Evolutionary conservation across 208 protist genomes (phyloP), one percentile per base, ranked within the genome.

Genomic region (Vickermania spadyakhi): DNA sequence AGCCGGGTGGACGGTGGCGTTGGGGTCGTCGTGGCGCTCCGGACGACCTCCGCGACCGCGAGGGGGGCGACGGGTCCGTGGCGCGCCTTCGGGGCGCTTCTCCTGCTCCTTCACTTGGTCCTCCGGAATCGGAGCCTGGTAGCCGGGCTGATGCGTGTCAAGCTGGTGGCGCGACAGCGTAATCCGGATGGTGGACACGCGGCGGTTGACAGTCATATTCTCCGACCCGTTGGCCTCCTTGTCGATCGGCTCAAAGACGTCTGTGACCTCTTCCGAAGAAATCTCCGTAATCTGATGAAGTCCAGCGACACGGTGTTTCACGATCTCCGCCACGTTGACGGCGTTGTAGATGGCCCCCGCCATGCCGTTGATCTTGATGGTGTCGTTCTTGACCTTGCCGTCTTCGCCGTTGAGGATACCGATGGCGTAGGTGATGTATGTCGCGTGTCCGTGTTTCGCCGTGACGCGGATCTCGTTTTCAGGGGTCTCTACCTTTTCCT

Each of bases 201-300:
- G 89, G 64, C 81, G 84, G 67, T 90, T 81, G 51, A 89, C 72
- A 22, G 77, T 72, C 30, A 82, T 54, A 65, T 89, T 93, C 1
- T 92, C 80, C 7, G 11, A n/a, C 21, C 61, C 70, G 62, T 89
- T 76, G 72, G 72, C 73, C 58, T 58, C 75, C 42, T 75, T 71
- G 60, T 93, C 88, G 62, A 88, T 63, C n/a, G 81, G 75, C 72
- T 93, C 86, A 64, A 92, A 96, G 80, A 89, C 86, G 66, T 96
- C 92, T 41, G 64, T 72, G 45, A 97, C 84, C 51, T 79, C 63
- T 69, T 90, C 77, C 29, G 84, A 89, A 41, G 67, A 74, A 41
- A 94, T 91, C 52, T 87, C 79, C 18, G 87, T 96, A 57, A 94
- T 84, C 75, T 97, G 92, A 75, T 97, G 89, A 13, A 97, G 81